phyloP scores from a whole-genome alignment of 176 grass and related monocot genomes.

The Eleusine coracana region DNA sequence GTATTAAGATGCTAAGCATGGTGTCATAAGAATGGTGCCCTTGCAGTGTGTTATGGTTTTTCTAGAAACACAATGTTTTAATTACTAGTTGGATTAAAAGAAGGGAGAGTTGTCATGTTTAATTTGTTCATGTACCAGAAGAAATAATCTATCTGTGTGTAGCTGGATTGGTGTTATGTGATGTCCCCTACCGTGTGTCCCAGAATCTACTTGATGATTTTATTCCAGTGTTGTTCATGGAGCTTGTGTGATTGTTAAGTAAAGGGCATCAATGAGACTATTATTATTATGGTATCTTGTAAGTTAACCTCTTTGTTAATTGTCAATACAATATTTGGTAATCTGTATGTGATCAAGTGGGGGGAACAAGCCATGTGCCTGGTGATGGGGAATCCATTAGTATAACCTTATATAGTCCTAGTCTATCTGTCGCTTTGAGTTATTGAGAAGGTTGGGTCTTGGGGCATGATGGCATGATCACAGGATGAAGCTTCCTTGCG shows the following conservation, averaged over 20 bases:
- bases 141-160: conserved; percentile 77
- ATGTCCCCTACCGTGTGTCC: conserved; percentile 67
- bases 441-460: conserved; percentile 56
- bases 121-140: conserved; percentile 68
- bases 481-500: conserved; percentile 67
- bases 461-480: conserved; percentile 52
- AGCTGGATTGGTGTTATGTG: conserved; percentile 76
- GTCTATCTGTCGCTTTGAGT: conserved; percentile 68
- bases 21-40: conserved; percentile 61
- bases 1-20: conserved; percentile 53
- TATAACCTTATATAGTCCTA: conserved; percentile 55
- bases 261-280: conserved; percentile 59
- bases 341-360: conserved; percentile 62
- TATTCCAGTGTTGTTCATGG: conserved; percentile 79
- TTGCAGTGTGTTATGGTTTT: conserved; percentile 61
- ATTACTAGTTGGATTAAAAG: conserved; percentile 60
- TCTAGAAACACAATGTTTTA: conserved; percentile 68
- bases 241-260: conserved; percentile 61
- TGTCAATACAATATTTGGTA: conserved; percentile 59
- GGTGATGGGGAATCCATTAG: conserved; percentile 74
- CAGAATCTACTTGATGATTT: conserved; percentile 72
- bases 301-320: conserved; percentile 61
- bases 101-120: conserved; percentile 63
- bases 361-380: conserved; percentile 83
- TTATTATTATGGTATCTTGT: conserved; percentile 81